These are phyloP conservation scores for Rhizopogon vinicolor DNA, from an alignment of 768 basidiomycete species.

Conservation along the genomic window DNA sequence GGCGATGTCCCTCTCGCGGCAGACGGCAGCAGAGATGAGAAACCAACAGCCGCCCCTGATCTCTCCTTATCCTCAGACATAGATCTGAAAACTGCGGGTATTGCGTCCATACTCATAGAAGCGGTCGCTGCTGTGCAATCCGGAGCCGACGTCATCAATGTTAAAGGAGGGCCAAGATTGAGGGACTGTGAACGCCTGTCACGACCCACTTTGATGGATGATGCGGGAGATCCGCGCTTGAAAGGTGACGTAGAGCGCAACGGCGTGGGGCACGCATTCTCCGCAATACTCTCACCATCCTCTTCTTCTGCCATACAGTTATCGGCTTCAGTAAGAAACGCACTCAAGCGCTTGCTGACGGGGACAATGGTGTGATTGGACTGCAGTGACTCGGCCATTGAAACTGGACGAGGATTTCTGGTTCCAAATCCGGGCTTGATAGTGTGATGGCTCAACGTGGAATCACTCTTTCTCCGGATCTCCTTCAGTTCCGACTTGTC, in stretches of 20 bases:
- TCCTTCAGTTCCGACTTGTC: conserved; percentile 52
- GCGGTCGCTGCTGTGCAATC: conserved; percentile 15
- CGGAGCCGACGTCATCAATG: conserved; percentile 22
- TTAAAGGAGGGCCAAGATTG: conserved; percentile 36
- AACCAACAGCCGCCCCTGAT: conserved; percentile 39
- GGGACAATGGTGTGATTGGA: conserved; percentile 72
- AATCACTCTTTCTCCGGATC: conserved; percentile 76
- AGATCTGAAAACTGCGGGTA: conserved; percentile 24
- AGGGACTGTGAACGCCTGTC: conserved; percentile 67
- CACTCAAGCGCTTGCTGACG: conserved; percentile 60
- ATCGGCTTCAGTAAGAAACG: conserved; percentile 63
- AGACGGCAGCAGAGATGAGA: conserved; percentile 19
- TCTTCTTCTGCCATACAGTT: conserved; percentile 65
- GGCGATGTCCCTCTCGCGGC: conserved; percentile 23
- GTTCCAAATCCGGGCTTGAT: conserved; percentile 50
- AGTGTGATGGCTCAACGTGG: conserved; percentile 74
- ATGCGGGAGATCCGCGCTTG: conserved; percentile 34
- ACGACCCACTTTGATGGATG: conserved; percentile 38
- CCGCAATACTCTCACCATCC: conserved; percentile 18
- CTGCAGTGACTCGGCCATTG: conserved; percentile 72
- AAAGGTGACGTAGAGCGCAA: conserved; percentile 8
- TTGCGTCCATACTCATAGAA: conserved; percentile 26
- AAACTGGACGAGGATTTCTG: conserved; percentile 66
- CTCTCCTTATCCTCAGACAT: conserved; percentile 28
- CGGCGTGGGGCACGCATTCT: conserved; percentile 9